phyloP scores from a whole-genome alignment of 208 protist genomes.

The Zelonia costaricensis region DNA sequence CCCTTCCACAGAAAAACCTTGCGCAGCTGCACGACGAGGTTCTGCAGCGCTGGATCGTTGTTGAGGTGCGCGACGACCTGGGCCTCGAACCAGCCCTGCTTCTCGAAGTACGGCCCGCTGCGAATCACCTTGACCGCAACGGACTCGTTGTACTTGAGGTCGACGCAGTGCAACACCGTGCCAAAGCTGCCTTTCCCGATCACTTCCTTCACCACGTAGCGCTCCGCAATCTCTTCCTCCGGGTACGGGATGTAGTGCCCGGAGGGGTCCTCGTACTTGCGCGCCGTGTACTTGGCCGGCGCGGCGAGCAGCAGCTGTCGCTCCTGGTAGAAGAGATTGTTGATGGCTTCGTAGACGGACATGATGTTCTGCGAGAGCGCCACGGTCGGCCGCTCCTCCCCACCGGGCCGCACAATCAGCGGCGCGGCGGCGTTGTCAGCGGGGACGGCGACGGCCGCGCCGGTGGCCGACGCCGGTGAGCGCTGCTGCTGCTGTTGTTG shows the following conservation, averaged over 20 bases:
- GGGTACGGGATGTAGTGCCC: constrained; percentile 80
- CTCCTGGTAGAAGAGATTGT: constrained; percentile 65
- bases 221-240: constrained; percentile 70
- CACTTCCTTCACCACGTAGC: constrained; percentile 82
- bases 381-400: constrained; percentile 39
- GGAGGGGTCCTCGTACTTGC: constrained; percentile 74
- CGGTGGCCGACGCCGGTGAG: not conserved
- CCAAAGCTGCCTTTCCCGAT: constrained; percentile 91
- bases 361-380: constrained; percentile 49
- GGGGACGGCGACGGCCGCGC: too few species aligned
- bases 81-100: constrained; percentile 81
- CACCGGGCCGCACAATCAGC: constrained; percentile 2
- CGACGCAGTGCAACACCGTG: constrained; percentile 78
- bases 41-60: constrained; percentile 45
- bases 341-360: constrained; percentile 74
- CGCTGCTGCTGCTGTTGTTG: not conserved
- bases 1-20: constrained; percentile 85
- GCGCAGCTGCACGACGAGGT: constrained; percentile 76
- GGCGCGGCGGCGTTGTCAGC: too few species aligned
- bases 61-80: constrained; percentile 80
- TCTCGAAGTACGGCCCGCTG: constrained; percentile 72
- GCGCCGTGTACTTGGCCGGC: constrained; percentile 25
- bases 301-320: constrained; percentile 35
- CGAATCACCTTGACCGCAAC: constrained; percentile 91
- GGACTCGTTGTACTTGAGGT: constrained; percentile 67